Conservation (phyloP, 2,329 filamentous ascomycete species). For the Diaporthe sp. region DNA sequence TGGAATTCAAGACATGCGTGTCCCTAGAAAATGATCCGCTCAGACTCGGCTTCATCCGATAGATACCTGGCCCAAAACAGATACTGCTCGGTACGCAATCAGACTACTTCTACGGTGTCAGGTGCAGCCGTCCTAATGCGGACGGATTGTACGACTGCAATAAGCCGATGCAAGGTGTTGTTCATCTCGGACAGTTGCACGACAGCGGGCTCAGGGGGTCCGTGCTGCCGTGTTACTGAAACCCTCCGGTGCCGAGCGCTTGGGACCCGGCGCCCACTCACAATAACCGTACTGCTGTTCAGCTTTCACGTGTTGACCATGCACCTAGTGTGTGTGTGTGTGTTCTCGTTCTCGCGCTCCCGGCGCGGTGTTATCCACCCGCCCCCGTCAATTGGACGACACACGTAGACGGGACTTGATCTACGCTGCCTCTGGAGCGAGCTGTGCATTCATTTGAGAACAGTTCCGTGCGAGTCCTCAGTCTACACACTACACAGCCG, state of each 20-base stretch:
- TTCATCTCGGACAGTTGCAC: slow-evolving; percentile 13
- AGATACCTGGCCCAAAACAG: background rate
- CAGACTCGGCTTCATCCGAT: background rate
- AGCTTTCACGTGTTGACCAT: background rate
- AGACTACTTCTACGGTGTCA: background rate
- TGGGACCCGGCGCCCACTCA: background rate
- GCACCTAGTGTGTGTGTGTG: background rate
- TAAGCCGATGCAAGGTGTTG: background rate
- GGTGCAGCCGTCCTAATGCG: background rate
- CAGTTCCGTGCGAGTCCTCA: background rate
- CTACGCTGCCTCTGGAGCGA: background rate
- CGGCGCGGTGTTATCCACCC: background rate
- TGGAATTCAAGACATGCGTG: background rate
- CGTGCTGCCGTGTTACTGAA: background rate
- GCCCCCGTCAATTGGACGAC: background rate
- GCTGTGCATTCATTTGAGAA: background rate
- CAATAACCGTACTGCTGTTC: background rate
- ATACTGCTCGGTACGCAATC: background rate
- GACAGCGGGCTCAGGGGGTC: slow-evolving; percentile 1
- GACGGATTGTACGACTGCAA: background rate
- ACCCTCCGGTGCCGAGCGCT: slow-evolving; percentile 16
- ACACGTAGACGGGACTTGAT: background rate
- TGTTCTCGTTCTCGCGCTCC: background rate
- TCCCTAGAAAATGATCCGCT: background rate
- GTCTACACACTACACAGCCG: background rate